These are phyloP conservation scores for Pleurotus djamor DNA, from an alignment of 768 basidiomycete species.

Conservation along the genomic window DNA sequence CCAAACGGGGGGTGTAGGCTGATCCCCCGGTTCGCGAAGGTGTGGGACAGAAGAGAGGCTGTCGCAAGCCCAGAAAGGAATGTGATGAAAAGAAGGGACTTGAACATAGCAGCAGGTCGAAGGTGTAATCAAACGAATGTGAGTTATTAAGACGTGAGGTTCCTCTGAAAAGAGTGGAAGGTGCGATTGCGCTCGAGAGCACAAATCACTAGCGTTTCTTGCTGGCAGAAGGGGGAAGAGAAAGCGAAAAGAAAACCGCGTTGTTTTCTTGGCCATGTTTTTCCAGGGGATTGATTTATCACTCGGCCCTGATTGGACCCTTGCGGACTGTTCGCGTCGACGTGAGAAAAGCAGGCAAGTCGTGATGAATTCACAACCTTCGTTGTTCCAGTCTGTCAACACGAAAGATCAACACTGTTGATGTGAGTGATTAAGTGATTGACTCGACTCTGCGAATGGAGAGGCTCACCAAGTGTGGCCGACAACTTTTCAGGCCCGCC, in stretches of 20 bases:
- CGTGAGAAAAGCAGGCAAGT: no score
- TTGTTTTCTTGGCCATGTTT: background rate
- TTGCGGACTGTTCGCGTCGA: no score
- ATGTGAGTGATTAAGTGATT: no score
- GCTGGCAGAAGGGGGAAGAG: background rate
- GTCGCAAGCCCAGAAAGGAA: background rate
- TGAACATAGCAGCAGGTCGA: background rate
- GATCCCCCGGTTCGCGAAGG: background rate
- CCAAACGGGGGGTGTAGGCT: background rate
- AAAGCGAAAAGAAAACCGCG: background rate
- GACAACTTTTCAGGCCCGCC: no score
- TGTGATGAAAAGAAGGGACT: background rate
- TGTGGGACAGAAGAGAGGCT: background rate
- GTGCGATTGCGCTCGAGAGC: background rate
- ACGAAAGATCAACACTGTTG: no score
- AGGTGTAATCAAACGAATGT: background rate
- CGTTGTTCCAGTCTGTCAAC: no score
- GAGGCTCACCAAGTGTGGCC: no score
- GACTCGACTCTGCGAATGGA: no score
- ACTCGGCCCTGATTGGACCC: background rate
- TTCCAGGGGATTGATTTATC: background rate
- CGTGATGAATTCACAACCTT: no score
- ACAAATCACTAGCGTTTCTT: background rate
- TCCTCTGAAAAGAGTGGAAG: background rate
- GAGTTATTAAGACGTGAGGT: background rate